Base-by-base conservation (phyloP, 2,329 filamentous ascomycete species). In the Claviceps quebecensis region DNA sequence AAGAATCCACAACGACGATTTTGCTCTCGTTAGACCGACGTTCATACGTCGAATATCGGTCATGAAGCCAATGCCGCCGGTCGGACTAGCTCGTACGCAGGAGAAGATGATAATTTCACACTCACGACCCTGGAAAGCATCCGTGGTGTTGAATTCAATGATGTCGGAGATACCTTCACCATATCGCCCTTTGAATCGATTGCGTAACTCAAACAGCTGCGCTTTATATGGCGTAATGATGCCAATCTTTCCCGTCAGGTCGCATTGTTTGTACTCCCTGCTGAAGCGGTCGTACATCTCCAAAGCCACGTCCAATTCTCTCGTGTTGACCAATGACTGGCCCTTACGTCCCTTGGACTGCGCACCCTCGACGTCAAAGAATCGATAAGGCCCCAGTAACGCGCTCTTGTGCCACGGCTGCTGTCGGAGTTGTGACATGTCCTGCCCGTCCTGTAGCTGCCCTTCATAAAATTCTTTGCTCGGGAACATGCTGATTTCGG, bases 91-190 rank as follows among this genome's bases (percentile, higher is more conserved):
- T 70, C 93, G 84, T 55, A 98, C 93, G 67, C 94, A 98, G 41
- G 93, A 97, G 72, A 98, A 98, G 56, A 98, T 97, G 66, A 98
- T 97, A 56, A 98, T 84, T 63, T 98, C 93, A 61, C 89, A 93
- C 68, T 98, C 93, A 58, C 94, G 83, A 56, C 93, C 93, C 66
- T 98, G 89, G 66, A 96, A 98, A 17, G 93, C 94, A 69, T 98
- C 93, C 0, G 93, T 98, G 0, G 93, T 98, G 66, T 98, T 98
- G 77, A 98, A 98, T 58, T 98, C 94, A 57, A 98, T 85, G 19
- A 78, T 77, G 36, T 86, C 83, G 23, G 83, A 76, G 57, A 98
- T 89, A 0, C 66, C 69, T 3, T 86, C 79, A 38, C 91, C 89
- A 61, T 86, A 97, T 44, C 74, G 75, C 14, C 76, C 71, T 8